Percentiles rank a stretch among this genome's conserved stretches.
phyloP scores from a whole-genome alignment of 2,329 filamentous ascomycete genomes.

The Dactylonectria macrodidyma region DNA sequence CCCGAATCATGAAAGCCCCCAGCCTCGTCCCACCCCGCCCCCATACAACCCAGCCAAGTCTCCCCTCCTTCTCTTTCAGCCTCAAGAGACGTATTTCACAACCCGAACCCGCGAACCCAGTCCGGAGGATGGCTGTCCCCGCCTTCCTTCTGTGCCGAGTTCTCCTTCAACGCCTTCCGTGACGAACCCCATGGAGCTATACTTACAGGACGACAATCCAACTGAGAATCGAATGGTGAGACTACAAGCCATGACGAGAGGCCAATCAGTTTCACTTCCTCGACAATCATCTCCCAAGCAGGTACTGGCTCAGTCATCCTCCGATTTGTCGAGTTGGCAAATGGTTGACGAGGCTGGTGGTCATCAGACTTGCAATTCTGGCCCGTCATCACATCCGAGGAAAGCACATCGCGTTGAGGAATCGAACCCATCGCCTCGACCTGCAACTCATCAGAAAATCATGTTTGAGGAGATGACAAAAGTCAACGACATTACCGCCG shows the following conservation, averaged over 20 bases:
- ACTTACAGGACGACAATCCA: slow-evolving; percentile 33
- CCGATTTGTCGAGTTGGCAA: slow-evolving; percentile 28
- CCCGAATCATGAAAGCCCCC: neutral
- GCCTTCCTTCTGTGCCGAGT: slow-evolving; percentile 30
- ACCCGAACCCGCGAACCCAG: neutral
- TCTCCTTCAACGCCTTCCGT: slow-evolving; percentile 8
- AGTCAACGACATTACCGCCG: neutral
- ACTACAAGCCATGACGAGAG: neutral
- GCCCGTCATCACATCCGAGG: neutral
- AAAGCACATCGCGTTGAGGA: slow-evolving; percentile 11
- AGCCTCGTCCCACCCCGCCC: neutral
- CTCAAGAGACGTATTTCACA: slow-evolving; percentile 12
- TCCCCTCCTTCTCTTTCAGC: slow-evolving; percentile 16
- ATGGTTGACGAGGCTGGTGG: neutral
- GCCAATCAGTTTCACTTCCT: neutral
- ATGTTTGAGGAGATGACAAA: neutral
- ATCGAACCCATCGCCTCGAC: neutral
- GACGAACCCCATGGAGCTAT: slow-evolving; percentile 35
- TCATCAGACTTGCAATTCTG: neutral
- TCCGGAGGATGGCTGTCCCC: slow-evolving; percentile 9
- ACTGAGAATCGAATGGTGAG: slow-evolving; percentile 32
- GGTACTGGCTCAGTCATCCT: neutral
- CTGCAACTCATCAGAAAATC: neutral
- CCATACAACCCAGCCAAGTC: slow-evolving; percentile 14
- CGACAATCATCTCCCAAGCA: neutral